Evolutionary conservation across 768 basidiomycete genomes (phyloP).

Genomic region (Mycena maculata): DNA sequence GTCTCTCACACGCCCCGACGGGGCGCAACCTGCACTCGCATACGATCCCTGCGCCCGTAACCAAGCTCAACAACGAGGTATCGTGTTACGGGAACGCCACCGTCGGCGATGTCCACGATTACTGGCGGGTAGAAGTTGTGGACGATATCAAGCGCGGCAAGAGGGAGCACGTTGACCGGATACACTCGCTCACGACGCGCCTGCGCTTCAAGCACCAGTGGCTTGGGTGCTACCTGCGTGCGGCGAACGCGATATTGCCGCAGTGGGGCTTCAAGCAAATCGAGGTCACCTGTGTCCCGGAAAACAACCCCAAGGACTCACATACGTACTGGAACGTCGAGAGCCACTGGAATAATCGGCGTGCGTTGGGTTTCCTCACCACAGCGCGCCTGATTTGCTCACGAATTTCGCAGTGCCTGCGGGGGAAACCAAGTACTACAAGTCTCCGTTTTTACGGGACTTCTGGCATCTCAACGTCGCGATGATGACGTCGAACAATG

Average conservation of each 20-base stretch:
- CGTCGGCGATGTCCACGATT: slow-evolving; percentile 87
- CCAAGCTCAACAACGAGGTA: slow-evolving; percentile 91
- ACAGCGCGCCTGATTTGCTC: neutral
- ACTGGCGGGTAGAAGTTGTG: slow-evolving; percentile 94
- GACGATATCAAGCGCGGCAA: slow-evolving; percentile 84
- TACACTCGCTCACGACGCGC: slow-evolving; percentile 93
- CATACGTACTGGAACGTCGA: slow-evolving; percentile 99
- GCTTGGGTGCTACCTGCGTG: slow-evolving; percentile 89
- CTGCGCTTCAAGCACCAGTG: slow-evolving; percentile 83
- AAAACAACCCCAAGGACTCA: slow-evolving; percentile 80
- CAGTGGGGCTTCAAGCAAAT: slow-evolving; percentile 99
- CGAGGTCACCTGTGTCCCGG: slow-evolving; percentile 93
- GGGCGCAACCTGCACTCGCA: slow-evolving; percentile 95
- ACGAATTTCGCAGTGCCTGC: slow-evolving; percentile 72
- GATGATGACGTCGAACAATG: slow-evolving; percentile 99
- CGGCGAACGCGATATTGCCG: slow-evolving; percentile 89
- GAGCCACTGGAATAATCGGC: slow-evolving; percentile 94
- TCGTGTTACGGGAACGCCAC: slow-evolving; percentile 94
- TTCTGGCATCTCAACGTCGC: slow-evolving; percentile 99
- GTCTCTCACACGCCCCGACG: slow-evolving; percentile 85
- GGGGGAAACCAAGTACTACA: slow-evolving; percentile 86
- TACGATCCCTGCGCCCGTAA: slow-evolving; percentile 84
- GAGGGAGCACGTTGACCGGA: slow-evolving; percentile 66
- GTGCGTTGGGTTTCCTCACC: slow-evolving; percentile 64
- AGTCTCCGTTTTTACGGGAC: slow-evolving; percentile 93